Evolutionary conservation across 2,329 filamentous ascomycete genomes (phyloP).

Genomic region (Pseudocercospora pini-densiflorae): DNA sequence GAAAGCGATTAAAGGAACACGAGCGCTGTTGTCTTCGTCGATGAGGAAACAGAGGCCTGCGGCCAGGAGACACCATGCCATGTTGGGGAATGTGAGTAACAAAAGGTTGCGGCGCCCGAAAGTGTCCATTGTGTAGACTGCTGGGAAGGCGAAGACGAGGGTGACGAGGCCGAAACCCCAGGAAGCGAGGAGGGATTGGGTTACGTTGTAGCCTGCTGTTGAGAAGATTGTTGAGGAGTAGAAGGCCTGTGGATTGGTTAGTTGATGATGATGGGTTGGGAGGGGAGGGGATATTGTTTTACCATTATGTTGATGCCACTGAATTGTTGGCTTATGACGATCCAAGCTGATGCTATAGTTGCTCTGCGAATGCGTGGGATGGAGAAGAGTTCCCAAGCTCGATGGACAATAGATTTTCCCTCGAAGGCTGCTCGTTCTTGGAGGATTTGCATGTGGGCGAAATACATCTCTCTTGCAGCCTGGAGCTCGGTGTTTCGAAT

Average conservation of each 20-base stretch:
- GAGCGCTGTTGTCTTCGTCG: slow-evolving; percentile 39
- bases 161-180: slow-evolving; percentile 64
- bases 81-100: slow-evolving; percentile 55
- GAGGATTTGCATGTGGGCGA: slow-evolving; percentile 29
- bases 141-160: slow-evolving; percentile 63
- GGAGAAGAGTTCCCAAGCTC: slow-evolving; percentile 30
- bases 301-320: slow-evolving; percentile 32
- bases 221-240: slow-evolving; percentile 40
- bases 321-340: slow-evolving; percentile 30
- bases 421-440: slow-evolving; percentile 33
- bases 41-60: slow-evolving; percentile 60
- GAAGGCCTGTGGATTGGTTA: slow-evolving; percentile 39
- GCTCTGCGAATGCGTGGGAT: slow-evolving; percentile 33
- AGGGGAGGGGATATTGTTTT: slow-evolving; percentile 12
- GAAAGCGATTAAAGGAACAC: slow-evolving; percentile 39
- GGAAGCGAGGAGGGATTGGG: slow-evolving; percentile 59
- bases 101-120: slow-evolving; percentile 59
- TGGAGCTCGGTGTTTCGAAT: slow-evolving; percentile 35
- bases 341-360: slow-evolving; percentile 26
- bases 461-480: slow-evolving; percentile 39
- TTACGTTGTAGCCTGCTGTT: slow-evolving; percentile 41
- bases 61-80: slow-evolving; percentile 54
- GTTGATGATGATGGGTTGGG: slow-evolving; percentile 33
- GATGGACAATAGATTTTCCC: slow-evolving; percentile 14
- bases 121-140: slow-evolving; percentile 56